Base-by-base conservation (phyloP, 352 stramenopile species). In the Lagenidium sp. region DNA sequence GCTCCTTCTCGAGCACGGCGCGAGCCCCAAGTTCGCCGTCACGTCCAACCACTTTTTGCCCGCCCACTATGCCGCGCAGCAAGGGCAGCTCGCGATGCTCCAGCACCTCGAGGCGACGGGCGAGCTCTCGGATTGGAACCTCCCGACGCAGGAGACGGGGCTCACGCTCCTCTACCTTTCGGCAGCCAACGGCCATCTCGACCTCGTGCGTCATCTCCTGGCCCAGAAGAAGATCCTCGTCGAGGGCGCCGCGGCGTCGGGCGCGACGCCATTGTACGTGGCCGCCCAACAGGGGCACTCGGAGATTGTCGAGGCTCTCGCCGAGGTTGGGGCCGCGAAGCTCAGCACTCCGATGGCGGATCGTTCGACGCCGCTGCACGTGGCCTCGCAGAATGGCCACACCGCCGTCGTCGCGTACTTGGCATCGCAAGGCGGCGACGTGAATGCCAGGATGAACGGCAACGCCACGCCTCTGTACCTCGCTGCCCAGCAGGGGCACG, bases 381-480 rank as follows among this genome's bases (percentile, higher is more conserved):
- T 79, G 16, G 75, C 76, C 20, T 47, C 62, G 6, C 54, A 88
- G 41, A 34, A 71, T 4, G 81, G 81, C 3, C 52, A 89, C 51
- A 35, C 58, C 19, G 64, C 72, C 11, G 47, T 82, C n/a, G 54
- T 71, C 6, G 44, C 42, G 12, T 43, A 85, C 44, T 57, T 91
- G 48, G 46, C 89, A 28, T 53, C 62, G 21, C 80, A 79, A 28
- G 77, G 73, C 20, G 81, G 78, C 20, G 53, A 62, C 26, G 28
- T 32, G 15, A 51, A 57, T 35, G 54, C 48, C 6, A 6, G 47
- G 15, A 63, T 47, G 5, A 35, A 47, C 31, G 53, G 53, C 43
- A 26, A 56, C 47, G 34, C 44, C 8, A 82, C 73, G 2, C 82
- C 77, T 16, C 41, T 94, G 31, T 91, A 86, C 54, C 72, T 94